A percentile compares a stretch with the other conserved stretches of the same genome.
phyloP scores from a whole-genome alignment of 2,329 filamentous ascomycete species.

The Blumeria hordei region DNA sequence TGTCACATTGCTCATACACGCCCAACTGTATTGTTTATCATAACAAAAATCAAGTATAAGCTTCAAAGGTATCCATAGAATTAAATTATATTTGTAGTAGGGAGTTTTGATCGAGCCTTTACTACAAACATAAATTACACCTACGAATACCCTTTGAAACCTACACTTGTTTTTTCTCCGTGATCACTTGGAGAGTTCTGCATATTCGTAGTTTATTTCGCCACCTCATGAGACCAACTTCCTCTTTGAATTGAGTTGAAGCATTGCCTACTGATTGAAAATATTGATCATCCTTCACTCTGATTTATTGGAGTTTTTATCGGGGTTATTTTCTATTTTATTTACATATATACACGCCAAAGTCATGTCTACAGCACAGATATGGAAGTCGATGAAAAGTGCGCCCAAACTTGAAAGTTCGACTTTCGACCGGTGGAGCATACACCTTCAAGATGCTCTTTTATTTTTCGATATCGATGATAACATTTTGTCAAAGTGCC shows the following conservation, averaged over 20 bases:
- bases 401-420: not conserved
- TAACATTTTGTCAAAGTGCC: not conserved
- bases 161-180: too few species aligned
- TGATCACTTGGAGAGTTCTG: too few species aligned
- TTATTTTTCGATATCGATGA: not conserved
- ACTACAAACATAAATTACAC: too few species aligned
- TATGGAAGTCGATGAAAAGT: not conserved
- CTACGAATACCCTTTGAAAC: too few species aligned
- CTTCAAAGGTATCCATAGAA: too few species aligned
- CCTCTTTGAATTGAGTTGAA: not conserved
- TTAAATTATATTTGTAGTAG: too few species aligned
- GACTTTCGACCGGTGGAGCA: not conserved
- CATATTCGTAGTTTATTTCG: too few species aligned
- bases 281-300: not conserved
- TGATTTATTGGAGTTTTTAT: not conserved
- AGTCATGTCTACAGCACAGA: not conserved
- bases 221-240: not conserved
- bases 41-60: too few species aligned
- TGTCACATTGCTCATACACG: too few species aligned
- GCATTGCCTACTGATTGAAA: not conserved
- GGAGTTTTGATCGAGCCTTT: too few species aligned
- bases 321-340: not conserved
- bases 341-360: not conserved
- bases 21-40: too few species aligned
- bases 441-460: not conserved